A percentile compares a stretch with the other conserved stretches of the same genome.
Conservation (phyloP, 192 early-diverging fungal species). For the Neocallimastix lanati region DNA sequence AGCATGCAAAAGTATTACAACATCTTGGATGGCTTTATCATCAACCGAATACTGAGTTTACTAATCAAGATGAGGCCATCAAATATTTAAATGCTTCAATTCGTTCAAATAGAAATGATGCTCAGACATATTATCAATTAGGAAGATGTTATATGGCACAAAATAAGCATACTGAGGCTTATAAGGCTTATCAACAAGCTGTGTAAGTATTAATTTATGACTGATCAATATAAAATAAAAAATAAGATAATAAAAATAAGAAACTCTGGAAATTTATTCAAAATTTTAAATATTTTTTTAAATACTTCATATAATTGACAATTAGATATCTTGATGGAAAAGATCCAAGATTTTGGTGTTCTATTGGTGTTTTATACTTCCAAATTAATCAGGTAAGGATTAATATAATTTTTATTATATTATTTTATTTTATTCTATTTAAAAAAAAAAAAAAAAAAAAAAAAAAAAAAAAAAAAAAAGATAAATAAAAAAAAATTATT, state of each 20-base stretch:
- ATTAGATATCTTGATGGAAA: conserved; percentile 57
- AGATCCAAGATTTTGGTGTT: conserved; percentile 96
- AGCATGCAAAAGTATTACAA: conserved; percentile 86
- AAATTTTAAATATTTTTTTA: too few species aligned
- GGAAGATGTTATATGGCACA: conserved; percentile 94
- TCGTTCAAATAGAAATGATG: conserved; percentile 60
- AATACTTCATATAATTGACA: too few species aligned
- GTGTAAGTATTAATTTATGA: conserved; percentile 25
- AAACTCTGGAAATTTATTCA: too few species aligned
- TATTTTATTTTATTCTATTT: too few species aligned
- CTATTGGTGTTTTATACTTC: conserved; percentile 94
- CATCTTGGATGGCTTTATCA: conserved; percentile 96
- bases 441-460: too few species aligned
- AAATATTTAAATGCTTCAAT: conserved; percentile 65
- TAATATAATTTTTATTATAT: too few species aligned
- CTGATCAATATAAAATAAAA: too few species aligned
- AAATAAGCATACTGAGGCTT: conserved; percentile 84
- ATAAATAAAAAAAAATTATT: too few species aligned
- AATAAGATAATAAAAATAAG: too few species aligned
- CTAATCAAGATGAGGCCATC: conserved; percentile 69
- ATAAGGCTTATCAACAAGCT: conserved; percentile 94
- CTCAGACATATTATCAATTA: conserved; percentile 86
- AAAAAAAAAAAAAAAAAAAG: too few species aligned
- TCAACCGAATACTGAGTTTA: conserved; percentile 60
- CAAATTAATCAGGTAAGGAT: conserved; percentile 62